Conservation (phyloP, 108 stramenopile species). For the Discostella pseudostelligera region DNA sequence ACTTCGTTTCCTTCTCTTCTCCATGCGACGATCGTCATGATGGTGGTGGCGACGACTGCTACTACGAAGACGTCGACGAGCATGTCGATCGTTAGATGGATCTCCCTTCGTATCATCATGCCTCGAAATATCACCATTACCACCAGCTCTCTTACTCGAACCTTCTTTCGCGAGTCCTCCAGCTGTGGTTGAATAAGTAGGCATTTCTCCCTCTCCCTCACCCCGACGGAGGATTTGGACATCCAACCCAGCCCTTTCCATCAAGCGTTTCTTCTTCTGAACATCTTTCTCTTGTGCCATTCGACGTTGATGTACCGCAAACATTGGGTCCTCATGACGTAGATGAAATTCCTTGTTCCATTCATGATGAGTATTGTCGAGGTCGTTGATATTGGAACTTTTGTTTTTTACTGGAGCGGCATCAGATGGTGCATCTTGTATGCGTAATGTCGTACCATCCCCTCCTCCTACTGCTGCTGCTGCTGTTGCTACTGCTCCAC, state of each 20-base stretch:
- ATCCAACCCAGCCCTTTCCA: constrained; percentile 57
- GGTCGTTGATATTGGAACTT: neutral
- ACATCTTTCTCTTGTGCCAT: constrained; percentile 46
- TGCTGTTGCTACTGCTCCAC: neutral
- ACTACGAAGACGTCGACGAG: constrained; percentile 24
- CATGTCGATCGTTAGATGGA: constrained; percentile 14
- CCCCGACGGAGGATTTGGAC: constrained; percentile 4
- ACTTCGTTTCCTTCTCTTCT: constrained; percentile 7
- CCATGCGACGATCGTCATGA: constrained; percentile 7
- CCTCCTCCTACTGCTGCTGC: neutral
- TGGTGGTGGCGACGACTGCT: neutral
- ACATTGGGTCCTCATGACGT: constrained; percentile 88
- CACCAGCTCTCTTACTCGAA: neutral
- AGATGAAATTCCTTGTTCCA: constrained; percentile 76
- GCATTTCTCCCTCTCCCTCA: constrained; percentile 15
- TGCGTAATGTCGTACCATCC: constrained; percentile 24
- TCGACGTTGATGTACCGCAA: constrained; percentile 55
- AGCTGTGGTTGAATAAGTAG: neutral
- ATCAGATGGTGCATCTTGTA: constrained; percentile 6
- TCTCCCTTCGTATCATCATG: too few species aligned
- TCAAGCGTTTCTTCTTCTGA: constrained; percentile 62
- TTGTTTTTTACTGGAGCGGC: neutral
- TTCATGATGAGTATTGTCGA: constrained; percentile 43
- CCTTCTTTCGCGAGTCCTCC: constrained; percentile 9
- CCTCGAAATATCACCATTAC: neutral